These are phyloP conservation scores for Pseudonectria buxi DNA, from an alignment of 2,329 filamentous ascomycete species.

Conservation along the genomic window DNA sequence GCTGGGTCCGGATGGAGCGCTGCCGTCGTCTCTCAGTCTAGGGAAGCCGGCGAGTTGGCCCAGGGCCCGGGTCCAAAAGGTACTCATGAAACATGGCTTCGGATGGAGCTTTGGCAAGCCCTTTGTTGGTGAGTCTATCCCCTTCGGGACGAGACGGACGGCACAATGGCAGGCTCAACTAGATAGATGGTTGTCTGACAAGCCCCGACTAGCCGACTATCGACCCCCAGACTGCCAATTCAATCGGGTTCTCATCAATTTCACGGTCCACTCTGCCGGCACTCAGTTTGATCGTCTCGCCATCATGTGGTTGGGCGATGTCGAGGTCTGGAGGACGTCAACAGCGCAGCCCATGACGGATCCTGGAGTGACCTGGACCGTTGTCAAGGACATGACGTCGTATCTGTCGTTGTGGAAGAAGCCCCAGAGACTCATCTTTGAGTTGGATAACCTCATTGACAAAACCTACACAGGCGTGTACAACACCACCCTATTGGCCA, in stretches of 20 bases:
- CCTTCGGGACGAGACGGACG: too few species aligned
- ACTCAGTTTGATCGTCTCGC: slow-evolving; percentile 72
- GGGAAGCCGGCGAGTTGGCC: too few species aligned
- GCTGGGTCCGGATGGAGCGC: too few species aligned
- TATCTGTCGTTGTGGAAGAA: slow-evolving; percentile 62
- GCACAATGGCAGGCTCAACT: too few species aligned
- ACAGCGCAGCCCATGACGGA: slow-evolving; percentile 66
- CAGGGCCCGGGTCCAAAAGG: slow-evolving; percentile 1
- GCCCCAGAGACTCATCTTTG: slow-evolving; percentile 71
- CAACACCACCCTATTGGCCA: slow-evolving; percentile 68
- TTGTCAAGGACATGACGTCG: slow-evolving; percentile 71
- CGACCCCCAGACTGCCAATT: slow-evolving; percentile 56
- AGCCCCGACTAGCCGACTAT: slow-evolving; percentile 8
- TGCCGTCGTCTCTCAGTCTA: too few species aligned
- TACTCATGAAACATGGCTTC: slow-evolving; percentile 67
- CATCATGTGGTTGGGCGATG: slow-evolving; percentile 68
- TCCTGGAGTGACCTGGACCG: slow-evolving; percentile 67
- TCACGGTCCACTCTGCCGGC: slow-evolving; percentile 65
- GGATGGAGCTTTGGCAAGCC: slow-evolving; percentile 66
- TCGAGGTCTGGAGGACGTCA: slow-evolving; percentile 76
- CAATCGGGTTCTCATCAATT: slow-evolving; percentile 67
- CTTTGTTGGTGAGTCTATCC: slow-evolving; percentile 53
- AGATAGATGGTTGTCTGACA: too few species aligned
- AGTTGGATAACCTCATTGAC: slow-evolving; percentile 66
- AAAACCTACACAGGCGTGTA: slow-evolving; percentile 65